Percentiles rank a stretch among this genome's conserved stretches.
These are phyloP conservation scores for Cordia subcordata DNA, from an alignment of 257 asterid genomes.

Conservation along the genomic window DNA sequence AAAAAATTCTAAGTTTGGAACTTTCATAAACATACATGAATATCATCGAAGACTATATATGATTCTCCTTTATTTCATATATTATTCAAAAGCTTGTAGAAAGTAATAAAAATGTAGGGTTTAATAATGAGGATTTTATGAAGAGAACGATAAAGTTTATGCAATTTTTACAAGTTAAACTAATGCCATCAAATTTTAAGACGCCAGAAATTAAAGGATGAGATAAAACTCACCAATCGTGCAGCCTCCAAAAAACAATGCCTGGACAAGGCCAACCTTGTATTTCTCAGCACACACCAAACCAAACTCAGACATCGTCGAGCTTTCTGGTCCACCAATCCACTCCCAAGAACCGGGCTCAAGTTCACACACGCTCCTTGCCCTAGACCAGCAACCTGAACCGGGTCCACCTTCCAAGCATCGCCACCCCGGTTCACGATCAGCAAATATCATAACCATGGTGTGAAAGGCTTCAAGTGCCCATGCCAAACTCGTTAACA, in stretches of 20 bases:
- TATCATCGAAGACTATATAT: too few relatives aligned
- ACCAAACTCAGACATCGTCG: slow-evolving; percentile 78
- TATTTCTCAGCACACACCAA: slow-evolving; percentile 68
- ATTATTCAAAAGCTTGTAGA: too few relatives aligned
- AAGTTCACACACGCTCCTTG: slow-evolving; percentile 43
- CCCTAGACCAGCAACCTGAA: slow-evolving; percentile 24
- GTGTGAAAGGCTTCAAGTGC: slow-evolving; percentile 81
- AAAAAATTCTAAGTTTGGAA: too few relatives aligned
- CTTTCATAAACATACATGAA: too few relatives aligned
- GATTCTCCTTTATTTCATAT: too few relatives aligned
- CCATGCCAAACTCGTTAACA: slow-evolving; percentile 73
- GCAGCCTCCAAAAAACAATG: slow-evolving; percentile 81
- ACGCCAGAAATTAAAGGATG: too few relatives aligned
- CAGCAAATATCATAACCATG: slow-evolving; percentile 90
- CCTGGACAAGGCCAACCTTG: slow-evolving; percentile 78
- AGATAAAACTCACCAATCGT: slow-evolving; percentile 64
- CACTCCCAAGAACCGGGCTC: slow-evolving; percentile 76
- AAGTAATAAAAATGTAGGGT: background rate
- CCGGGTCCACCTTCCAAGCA: slow-evolving; percentile 26
- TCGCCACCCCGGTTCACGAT: slow-evolving; percentile 69
- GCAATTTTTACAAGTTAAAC: too few relatives aligned
- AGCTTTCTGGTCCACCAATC: slow-evolving; percentile 52
- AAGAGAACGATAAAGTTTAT: background rate
- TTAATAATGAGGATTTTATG: background rate
- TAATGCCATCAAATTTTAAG: too few relatives aligned